Conservation (phyloP, 495 filamentous ascomycete species). For the Xylaria palmicola region DNA sequence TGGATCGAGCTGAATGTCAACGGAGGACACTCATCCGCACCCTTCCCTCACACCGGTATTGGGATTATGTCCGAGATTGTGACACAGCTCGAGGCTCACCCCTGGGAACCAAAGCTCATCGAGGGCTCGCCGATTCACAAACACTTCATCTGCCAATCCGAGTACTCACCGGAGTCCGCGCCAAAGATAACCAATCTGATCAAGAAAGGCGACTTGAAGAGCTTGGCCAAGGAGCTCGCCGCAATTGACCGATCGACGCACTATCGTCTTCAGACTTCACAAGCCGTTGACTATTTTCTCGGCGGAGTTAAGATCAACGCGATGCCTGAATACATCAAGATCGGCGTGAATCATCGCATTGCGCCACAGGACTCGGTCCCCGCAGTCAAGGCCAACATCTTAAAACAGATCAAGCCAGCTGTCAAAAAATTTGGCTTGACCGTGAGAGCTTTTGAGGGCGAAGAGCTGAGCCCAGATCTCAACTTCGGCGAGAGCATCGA, state of each 20-base stretch:
- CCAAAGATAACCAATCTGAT: constrained; percentile 34
- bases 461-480: constrained; percentile 41
- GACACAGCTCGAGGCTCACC: constrained; percentile 57
- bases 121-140: constrained; percentile 36
- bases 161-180: constrained; percentile 28
- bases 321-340: constrained; percentile 59
- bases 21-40: constrained; percentile 61
- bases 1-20: constrained; percentile 55
- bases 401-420: constrained; percentile 50
- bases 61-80: constrained; percentile 64
- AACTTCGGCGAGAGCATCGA: constrained; percentile 8
- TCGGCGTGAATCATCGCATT: constrained; percentile 64
- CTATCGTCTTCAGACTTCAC: constrained; percentile 62
- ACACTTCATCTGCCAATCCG: constrained; percentile 53
- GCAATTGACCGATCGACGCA: constrained; percentile 50
- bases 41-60: constrained; percentile 61
- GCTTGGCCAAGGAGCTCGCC: constrained; percentile 55
- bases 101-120: constrained; percentile 45
- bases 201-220: constrained; percentile 55
- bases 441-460: constrained; percentile 46
- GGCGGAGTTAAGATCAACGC: constrained; percentile 61
- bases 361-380: constrained; percentile 57
- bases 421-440: constrained; percentile 54
- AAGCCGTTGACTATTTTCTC: constrained; percentile 42
- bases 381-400: constrained; percentile 49